Conservation (phyloP, 768 basidiomycete genomes). For the Suillus plorans region DNA sequence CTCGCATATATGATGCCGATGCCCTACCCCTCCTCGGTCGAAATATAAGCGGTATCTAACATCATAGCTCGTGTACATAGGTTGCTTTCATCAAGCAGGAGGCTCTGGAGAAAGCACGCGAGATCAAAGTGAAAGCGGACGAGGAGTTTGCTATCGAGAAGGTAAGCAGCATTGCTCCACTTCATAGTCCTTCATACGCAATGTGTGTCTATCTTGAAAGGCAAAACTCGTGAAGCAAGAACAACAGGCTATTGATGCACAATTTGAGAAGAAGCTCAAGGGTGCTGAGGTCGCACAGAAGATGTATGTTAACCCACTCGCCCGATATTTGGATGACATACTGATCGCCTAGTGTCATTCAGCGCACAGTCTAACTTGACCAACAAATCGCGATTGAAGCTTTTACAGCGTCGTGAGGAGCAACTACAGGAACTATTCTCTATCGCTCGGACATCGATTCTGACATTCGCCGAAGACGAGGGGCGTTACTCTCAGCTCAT, state of each 20-base stretch:
- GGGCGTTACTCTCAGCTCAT: conserved; percentile 80
- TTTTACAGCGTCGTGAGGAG: conserved; percentile 90
- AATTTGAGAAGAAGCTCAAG: conserved; percentile 95
- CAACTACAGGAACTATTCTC: conserved; percentile 87
- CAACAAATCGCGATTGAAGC: conserved; percentile 90
- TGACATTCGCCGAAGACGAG: conserved; percentile 61
- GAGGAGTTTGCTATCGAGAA: conserved; percentile 99
- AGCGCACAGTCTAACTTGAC: conserved; percentile 95
- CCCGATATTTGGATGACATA: not conserved
- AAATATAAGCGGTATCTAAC: conserved; percentile 10
- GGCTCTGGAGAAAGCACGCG: conserved; percentile 94
- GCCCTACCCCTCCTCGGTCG: conserved; percentile 8
- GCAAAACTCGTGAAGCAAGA: conserved; percentile 98
- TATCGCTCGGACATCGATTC: conserved; percentile 61
- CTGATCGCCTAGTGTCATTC: not conserved
- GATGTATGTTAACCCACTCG: conserved; percentile 59
- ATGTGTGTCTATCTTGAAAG: conserved; percentile 37
- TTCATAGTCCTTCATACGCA: not conserved
- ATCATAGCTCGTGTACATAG: conserved; percentile 38
- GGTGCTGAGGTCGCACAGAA: conserved; percentile 92
- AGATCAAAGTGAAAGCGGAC: conserved; percentile 96
- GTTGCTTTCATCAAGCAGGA: conserved; percentile 99
- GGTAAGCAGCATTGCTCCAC: conserved; percentile 38
- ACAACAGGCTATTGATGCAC: conserved; percentile 89
- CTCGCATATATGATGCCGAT: conserved; percentile 1